These are phyloP conservation scores for Eucalyptus regnans DNA, from an alignment of 345 rosid species.

Conservation along the genomic window DNA sequence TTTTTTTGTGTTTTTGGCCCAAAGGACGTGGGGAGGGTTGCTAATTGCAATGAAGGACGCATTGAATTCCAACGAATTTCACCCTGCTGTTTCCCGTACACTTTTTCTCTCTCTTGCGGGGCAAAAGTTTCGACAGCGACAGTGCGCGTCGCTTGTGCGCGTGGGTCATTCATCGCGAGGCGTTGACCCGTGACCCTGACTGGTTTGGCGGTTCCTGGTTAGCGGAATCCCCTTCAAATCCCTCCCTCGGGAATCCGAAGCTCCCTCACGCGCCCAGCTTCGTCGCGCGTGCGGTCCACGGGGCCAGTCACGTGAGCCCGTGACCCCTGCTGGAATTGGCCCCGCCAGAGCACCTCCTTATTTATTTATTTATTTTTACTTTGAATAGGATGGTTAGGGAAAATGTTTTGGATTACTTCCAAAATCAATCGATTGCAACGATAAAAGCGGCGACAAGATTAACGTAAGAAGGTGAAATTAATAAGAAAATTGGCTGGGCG, in stretches of 20 bases:
- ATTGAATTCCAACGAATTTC: neutral
- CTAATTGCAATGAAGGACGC: neutral
- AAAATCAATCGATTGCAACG: neutral
- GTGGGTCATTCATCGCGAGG: neutral
- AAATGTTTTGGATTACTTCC: neutral
- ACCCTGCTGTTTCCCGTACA: neutral
- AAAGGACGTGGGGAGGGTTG: fast-evolving
- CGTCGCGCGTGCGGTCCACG: neutral
- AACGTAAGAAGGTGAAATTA: neutral
- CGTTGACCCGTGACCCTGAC: neutral
- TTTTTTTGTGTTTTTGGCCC: no score
- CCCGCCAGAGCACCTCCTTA: no score
- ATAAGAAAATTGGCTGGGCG: neutral
- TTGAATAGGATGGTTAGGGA: no score
- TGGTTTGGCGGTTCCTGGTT: neutral
- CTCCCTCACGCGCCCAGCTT: neutral
- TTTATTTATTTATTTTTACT: no score
- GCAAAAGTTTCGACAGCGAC: neutral
- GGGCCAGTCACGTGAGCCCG: neutral
- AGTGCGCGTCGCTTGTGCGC: neutral
- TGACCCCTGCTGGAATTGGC: neutral
- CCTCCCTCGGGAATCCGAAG: neutral
- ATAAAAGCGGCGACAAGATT: neutral
- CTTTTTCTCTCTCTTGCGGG: fast-evolving
- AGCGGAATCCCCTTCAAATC: neutral